Base-by-base conservation (phyloP, 768 basidiomycete genomes). In the Lepiota subincarnata region DNA sequence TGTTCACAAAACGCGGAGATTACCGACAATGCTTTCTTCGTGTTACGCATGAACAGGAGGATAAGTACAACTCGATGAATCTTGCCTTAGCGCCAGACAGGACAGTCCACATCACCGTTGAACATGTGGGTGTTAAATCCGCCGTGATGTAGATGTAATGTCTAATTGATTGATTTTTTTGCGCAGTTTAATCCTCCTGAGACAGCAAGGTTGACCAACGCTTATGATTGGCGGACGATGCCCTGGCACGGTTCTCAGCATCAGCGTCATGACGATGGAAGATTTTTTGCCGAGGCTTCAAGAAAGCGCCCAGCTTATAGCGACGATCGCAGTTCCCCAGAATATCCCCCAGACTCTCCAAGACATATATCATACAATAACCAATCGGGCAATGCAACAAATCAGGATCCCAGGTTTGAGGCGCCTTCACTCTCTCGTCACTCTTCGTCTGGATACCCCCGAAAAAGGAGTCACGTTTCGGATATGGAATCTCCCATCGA, bases 11-110 rank as follows among this genome's bases (percentile, higher is more conserved):
- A 64, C 79, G 87, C 22, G 86, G 86, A 26, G 80, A 78, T 68
- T 89, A 83, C 64, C 75, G 81, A 47, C 87, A 89, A 60, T 74
- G 82, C 48, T 81, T 89, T 60, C 72, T 89, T 61, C 79, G 84
- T 26, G 75, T 89, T 22, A 72, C 77, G 7, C 71, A 73, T 26
- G 73, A 79, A 28, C 80, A 82, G 59, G 69, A 66, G 22, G 74
- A 80, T 46, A 73, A 81, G 16, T 79, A 68, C 55, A 71, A 71
- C 20, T 72, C 80, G 3, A 79, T 80, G n/a, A 82, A 87, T 60
- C 68, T 89, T 13, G 70, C 75, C 13, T 71, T 88, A 13, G 69
- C 74, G 20, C 67, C 71, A 35, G 74, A 84, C 20, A 73, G 78
- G 57, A 84, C 83, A 0, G 53, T 89, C 22, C 74, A 77, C 18